Conservation (phyloP, 495 filamentous ascomycete genomes). For the Bryoglossum gracile region DNA sequence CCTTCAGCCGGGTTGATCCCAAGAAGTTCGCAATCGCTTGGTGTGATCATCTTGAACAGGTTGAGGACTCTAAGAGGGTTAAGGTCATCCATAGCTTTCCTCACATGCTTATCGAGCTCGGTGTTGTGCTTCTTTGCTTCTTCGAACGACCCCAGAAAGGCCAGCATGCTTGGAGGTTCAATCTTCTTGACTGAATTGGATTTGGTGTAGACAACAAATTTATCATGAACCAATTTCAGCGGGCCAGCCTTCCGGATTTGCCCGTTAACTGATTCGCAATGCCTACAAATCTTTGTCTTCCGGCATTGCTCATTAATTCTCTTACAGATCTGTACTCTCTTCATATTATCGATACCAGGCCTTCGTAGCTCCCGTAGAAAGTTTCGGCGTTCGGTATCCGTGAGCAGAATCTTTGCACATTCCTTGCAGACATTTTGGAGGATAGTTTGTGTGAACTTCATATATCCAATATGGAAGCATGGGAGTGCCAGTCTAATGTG, state of each 20-base stretch:
- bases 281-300: constrained; percentile 69
- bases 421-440: constrained; percentile 92
- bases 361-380: constrained; percentile 72
- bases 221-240: constrained; percentile 90
- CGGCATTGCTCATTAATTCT: constrained; percentile 80
- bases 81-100: constrained; percentile 88
- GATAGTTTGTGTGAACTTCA: constrained; percentile 81
- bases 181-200: constrained; percentile 81
- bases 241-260: constrained; percentile 80
- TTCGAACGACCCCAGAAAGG: constrained; percentile 76
- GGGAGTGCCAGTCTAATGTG: constrained; percentile 84
- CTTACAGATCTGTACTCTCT: constrained; percentile 71
- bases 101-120: constrained; percentile 84
- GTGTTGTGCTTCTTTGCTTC: constrained; percentile 63
- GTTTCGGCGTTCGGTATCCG: constrained; percentile 61
- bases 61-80: constrained; percentile 85
- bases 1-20: constrained; percentile 81
- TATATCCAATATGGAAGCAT: constrained; percentile 90
- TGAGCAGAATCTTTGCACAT: constrained; percentile 69
- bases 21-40: constrained; percentile 81
- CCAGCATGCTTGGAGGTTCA: constrained; percentile 66
- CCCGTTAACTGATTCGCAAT: constrained; percentile 76
- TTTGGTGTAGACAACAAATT: constrained; percentile 76
- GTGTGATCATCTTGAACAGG: constrained; percentile 80
- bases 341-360: constrained; percentile 79